Base-by-base conservation (phyloP, 257 asterid species). In the Scutellaria barbata region DNA sequence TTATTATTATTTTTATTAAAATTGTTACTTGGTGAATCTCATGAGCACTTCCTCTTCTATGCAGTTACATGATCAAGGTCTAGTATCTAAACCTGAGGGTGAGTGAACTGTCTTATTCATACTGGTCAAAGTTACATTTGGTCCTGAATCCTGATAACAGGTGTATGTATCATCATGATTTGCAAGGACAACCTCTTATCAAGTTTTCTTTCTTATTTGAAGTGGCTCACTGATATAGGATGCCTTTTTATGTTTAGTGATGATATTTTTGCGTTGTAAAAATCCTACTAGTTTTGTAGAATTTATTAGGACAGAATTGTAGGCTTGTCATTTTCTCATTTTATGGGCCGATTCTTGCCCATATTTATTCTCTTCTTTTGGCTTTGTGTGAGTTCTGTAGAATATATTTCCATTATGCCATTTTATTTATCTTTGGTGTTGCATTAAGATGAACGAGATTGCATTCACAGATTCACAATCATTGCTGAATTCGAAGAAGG, bases 1-100 rank as follows among this genome's bases (percentile, higher is more conserved):
- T 22, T 22, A 22, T 22, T 30, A 2, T 30, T 30, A 2, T 4
- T 30, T 14, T 62, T 35, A 13, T 22, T 68, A 41, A 51, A 47
- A 48, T 14, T 47, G 53, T 35, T 17, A 25, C 59, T 72, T 51
- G 33, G 33, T 50, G 55, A 46, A 18, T 56, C 76, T 73, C 56
- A 10, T 69, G 9, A 12, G 12, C 47, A 5, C 39, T 47, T 66
- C 57, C 33, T 74, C 79, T 72, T 75, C 47, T 33, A 1, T 83
- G 79, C 86, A 94, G 99, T 77, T 76, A 54, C 67, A 71, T 43
- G 83, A 81, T 65, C 82, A 60, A 43, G 67, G 83, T 68, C 84
- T 43, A 55, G 73, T 54, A 22, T 83, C 87, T 60, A 84, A 86
- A 74, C 71, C 81, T 74, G 91, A 84, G 63, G 97, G 98, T 91